Evolutionary conservation across 2,329 filamentous ascomycete species (phyloP).

Genomic region (Phyllosticta capitalensis): DNA sequence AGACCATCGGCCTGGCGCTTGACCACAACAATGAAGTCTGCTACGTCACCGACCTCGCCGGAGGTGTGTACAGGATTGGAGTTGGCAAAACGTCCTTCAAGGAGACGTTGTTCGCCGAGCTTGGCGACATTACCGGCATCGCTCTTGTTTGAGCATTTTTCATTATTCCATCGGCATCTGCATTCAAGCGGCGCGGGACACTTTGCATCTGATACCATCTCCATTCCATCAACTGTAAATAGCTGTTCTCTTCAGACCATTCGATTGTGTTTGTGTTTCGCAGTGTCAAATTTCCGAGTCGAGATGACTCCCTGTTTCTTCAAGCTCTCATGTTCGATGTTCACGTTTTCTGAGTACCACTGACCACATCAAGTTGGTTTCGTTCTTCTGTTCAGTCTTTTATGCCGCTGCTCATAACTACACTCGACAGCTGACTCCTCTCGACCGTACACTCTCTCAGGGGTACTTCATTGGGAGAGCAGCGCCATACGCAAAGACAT

Average conservation of each 20-base stretch:
- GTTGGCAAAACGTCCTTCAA: constrained; percentile 2
- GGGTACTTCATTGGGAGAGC: background rate
- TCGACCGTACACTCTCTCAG: too few species aligned
- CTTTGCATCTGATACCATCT: background rate
- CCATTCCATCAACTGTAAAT: background rate
- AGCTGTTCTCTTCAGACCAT: background rate
- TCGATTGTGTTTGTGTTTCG: too few species aligned
- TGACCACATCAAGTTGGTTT: too few species aligned
- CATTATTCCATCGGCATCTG: background rate
- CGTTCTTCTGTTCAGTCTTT: too few species aligned
- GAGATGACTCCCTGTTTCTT: too few species aligned
- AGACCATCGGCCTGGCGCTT: constrained; percentile 18
- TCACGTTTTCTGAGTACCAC: too few species aligned
- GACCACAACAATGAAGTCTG: constrained; percentile 13
- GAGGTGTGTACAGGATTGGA: constrained; percentile 10
- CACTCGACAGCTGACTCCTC: too few species aligned
- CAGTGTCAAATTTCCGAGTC: too few species aligned
- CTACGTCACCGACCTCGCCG: constrained; percentile 17
- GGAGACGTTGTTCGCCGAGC: constrained; percentile 11
- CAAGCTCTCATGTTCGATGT: too few species aligned
- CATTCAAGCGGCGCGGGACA: background rate
- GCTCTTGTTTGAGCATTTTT: constrained; percentile 10
- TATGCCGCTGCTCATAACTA: too few species aligned
- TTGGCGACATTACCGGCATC: constrained; percentile 14
- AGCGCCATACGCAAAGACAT: constrained; percentile 16